These are phyloP conservation scores for Paecilomyces variotii DNA, from an alignment of 2,329 filamentous ascomycete species.

Conservation along the genomic window DNA sequence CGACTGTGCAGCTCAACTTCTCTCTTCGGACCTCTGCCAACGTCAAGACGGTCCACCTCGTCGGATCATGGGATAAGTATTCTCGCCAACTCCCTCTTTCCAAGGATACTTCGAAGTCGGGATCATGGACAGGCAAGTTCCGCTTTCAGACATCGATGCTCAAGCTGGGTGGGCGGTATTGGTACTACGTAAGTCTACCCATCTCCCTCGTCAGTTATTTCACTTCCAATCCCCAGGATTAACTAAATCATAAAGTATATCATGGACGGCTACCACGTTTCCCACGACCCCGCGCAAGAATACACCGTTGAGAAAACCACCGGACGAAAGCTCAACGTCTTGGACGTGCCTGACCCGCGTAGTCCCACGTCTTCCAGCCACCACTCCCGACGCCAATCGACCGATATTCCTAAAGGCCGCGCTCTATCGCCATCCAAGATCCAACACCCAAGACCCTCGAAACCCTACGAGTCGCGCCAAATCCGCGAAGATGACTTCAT, in stretches of 20 bases:
- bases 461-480: conserved; percentile 77
- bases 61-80: conserved; percentile 99
- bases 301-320: conserved; percentile 93
- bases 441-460: conserved; percentile 79
- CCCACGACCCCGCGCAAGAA: conserved; percentile 85
- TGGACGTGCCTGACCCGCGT: conserved; percentile 66
- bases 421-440: conserved; percentile 84
- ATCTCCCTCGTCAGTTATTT: not conserved
- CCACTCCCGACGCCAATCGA: conserved; percentile 39
- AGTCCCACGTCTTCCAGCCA: conserved; percentile 29
- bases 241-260: conserved; percentile 56
- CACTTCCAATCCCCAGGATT: conserved; percentile 2
- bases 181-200: conserved; percentile 69
- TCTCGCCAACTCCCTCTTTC: conserved; percentile 86
- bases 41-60: conserved; percentile 94
- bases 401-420: conserved; percentile 78
- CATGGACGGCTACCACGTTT: conserved; percentile 97
- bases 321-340: conserved; percentile 92
- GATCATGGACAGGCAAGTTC: conserved; percentile 93
- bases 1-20: conserved; percentile 89
- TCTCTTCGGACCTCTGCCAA: conserved; percentile 90
- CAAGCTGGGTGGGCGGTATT: conserved; percentile 86
- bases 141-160: conserved; percentile 84
- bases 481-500: conserved; percentile 78
- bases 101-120: conserved; percentile 78